phyloP scores from a whole-genome alignment of 2,329 filamentous ascomycete species.

The Fusarium sacchari region DNA sequence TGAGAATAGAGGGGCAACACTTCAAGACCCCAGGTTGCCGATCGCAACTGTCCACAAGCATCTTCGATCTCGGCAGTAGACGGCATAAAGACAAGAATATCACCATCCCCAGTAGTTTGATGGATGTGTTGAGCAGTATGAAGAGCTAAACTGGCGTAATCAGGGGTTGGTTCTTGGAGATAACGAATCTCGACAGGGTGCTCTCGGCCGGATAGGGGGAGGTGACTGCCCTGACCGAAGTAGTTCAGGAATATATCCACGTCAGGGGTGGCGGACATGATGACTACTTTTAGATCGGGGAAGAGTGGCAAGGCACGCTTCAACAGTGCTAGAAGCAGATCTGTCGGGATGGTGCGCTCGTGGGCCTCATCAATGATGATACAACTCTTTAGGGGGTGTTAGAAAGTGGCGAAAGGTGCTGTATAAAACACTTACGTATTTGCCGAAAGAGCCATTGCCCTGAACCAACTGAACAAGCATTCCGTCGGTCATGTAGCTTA shows the following conservation, averaged over 20 bases:
- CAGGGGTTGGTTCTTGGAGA: neutral
- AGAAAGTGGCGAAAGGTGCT: neutral
- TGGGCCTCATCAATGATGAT: neutral
- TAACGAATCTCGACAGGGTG: neutral
- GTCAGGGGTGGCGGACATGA: neutral
- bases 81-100: neutral
- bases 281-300: neutral
- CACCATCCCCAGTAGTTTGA: neutral
- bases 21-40: constrained; percentile 68
- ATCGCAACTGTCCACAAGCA: neutral
- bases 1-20: constrained; percentile 94
- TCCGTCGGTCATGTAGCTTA: constrained; percentile 32
- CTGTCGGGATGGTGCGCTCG: neutral
- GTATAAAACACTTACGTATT: neutral
- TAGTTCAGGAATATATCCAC: neutral
- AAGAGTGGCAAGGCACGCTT: neutral
- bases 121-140: neutral
- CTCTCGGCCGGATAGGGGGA: neutral
- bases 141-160: neutral
- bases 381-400: neutral
- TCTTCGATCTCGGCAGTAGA: neutral
- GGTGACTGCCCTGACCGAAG: neutral
- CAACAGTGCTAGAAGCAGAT: neutral
- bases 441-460: neutral
- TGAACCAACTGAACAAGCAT: neutral